These are phyloP conservation scores for Fraxinus cuspidata DNA, from an alignment of 257 asterid genomes.

Conservation along the genomic window DNA sequence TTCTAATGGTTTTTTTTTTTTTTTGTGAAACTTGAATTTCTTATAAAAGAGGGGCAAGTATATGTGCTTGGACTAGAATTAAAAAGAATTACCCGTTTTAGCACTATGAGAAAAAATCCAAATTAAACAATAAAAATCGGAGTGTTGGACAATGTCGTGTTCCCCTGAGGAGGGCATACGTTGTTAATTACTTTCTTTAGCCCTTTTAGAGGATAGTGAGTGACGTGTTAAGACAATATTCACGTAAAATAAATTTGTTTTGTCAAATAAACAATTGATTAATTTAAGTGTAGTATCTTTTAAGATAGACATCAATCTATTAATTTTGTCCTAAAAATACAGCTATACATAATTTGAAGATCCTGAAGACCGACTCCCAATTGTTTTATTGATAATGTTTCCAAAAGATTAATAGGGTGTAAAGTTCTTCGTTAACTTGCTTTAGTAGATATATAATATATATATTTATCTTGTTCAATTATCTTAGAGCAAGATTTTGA, in stretches of 20 bases:
- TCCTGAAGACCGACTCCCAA: not conserved
- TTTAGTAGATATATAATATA: no score
- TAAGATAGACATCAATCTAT: conserved; percentile 1
- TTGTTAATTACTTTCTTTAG: not conserved
- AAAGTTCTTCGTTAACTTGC: not conserved
- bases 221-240: not conserved
- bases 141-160: not conserved
- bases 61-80: not conserved
- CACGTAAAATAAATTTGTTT: not conserved
- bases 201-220: not conserved
- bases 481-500: no score
- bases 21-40: not conserved
- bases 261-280: not conserved
- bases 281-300: not conserved
- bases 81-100: not conserved
- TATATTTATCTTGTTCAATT: no score
- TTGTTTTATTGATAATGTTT: not conserved
- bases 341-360: not conserved
- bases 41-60: not conserved
- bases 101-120: not conserved
- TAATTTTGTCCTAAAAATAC: conserved; percentile 1
- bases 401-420: not conserved
- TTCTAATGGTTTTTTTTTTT: not conserved
- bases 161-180: not conserved
- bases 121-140: not conserved